Conservation (phyloP, 2,329 filamentous ascomycete species). For the Zymoseptoria passerinii region DNA sequence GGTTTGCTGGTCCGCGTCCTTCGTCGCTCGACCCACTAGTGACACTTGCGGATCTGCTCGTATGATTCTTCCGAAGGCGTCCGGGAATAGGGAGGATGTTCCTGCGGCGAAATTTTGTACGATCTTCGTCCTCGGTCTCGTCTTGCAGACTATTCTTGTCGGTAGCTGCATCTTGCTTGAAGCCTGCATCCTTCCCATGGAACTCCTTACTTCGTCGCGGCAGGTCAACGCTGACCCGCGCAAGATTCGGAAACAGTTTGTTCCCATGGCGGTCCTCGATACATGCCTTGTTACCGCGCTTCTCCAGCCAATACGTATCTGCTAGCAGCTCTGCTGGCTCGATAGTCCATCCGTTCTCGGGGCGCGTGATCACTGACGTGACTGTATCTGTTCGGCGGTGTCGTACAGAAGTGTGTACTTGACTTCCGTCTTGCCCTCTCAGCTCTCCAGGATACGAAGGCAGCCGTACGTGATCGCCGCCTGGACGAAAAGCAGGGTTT, state of each 20-base stretch:
- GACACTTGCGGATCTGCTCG: conserved; percentile 20
- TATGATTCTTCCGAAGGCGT: conserved; percentile 16
- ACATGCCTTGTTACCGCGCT: conserved; percentile 67
- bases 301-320: conserved; percentile 84
- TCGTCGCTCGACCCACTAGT: conserved; percentile 25
- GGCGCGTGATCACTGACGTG: conserved; percentile 56
- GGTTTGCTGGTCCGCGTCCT: conserved; percentile 33
- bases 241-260: conserved; percentile 53
- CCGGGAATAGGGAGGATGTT: conserved; percentile 17
- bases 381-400: conserved; percentile 35
- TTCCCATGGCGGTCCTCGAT: conserved; percentile 73
- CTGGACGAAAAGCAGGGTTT: conserved; percentile 29
- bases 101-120: conserved; percentile 1
- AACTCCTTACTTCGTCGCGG: conserved; percentile 18
- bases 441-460: conserved; percentile 24
- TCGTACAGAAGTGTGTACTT: conserved; percentile 9
- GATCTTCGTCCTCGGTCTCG: conserved; percentile 12
- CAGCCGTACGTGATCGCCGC: conserved; percentile 27
- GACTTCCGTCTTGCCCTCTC: conserved; percentile 11
- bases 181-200: not conserved
- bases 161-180: conserved; percentile 2
- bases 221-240: conserved; percentile 17
- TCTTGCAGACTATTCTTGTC: conserved; percentile 8
- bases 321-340: conserved; percentile 79
- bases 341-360: conserved; percentile 76